Evolutionary conservation across 2,329 filamentous ascomycete genomes (phyloP).

Genomic region (Xylaria multiplex): DNA sequence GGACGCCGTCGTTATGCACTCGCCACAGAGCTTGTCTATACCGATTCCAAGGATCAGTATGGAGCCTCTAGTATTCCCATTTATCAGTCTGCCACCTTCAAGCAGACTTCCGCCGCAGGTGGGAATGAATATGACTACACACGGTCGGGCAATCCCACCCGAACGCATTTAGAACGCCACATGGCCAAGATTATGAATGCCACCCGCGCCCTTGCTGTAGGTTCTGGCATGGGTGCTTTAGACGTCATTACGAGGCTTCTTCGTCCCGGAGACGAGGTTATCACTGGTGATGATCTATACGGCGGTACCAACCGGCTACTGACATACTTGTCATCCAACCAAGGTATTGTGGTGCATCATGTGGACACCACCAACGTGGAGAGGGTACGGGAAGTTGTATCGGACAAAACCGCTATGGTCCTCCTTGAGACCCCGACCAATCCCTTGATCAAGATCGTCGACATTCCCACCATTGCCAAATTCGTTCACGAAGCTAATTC

Average conservation of each 20-base stretch:
- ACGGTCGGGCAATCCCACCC: constrained; percentile 94
- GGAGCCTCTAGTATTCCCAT: constrained; percentile 96
- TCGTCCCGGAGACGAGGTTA: constrained; percentile 92
- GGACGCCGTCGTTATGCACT: constrained; percentile 87
- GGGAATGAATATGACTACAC: constrained; percentile 98
- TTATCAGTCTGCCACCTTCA: constrained; percentile 98
- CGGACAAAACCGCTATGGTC: constrained; percentile 90
- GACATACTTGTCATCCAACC: constrained; percentile 88
- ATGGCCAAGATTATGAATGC: constrained; percentile 99
- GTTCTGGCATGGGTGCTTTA: constrained; percentile 95
- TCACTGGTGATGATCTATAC: constrained; percentile 96
- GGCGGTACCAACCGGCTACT: constrained; percentile 93
- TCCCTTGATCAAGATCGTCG: constrained; percentile 97
- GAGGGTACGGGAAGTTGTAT: constrained; percentile 74
- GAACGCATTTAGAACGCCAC: constrained; percentile 94
- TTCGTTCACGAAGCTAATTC: constrained; percentile 81
- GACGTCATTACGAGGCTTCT: constrained; percentile 95
- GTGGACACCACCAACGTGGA: constrained; percentile 89
- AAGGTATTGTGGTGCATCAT: constrained; percentile 93
- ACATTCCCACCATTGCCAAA: constrained; percentile 82
- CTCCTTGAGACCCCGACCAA: constrained; percentile 97
- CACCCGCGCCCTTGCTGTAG: constrained; percentile 87
- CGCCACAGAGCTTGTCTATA: constrained; percentile 96
- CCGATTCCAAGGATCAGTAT: constrained; percentile 95
- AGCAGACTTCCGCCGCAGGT: constrained; percentile 82